Base-by-base conservation (phyloP, 2,329 filamentous ascomycete species). In the Graphilbum fragrans region DNA sequence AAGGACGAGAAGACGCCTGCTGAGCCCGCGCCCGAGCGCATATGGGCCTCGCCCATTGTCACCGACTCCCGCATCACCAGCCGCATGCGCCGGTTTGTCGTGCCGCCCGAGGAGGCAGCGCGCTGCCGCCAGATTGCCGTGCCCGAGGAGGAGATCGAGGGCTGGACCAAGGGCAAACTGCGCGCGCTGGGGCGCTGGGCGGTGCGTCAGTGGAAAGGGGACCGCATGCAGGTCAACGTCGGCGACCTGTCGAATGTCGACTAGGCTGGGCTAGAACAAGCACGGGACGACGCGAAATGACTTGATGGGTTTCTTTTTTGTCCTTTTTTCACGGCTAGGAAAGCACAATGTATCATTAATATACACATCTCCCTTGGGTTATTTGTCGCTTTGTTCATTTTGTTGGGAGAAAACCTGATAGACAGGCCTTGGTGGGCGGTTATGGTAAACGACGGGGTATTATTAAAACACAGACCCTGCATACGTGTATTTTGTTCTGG, bases 31-130 rank as follows among this genome's bases (percentile, higher is more conserved):
- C 1, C 44, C 54, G 84, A 88, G 60, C 76, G 73, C 52, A 79
- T 88, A 38, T 94, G 86, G 84, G 60, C 82, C 9, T 75, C 80
- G 41, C 73, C 79, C 11, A 66, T 95, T 40, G 77, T 83, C 2
- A 57, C 94, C 10, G 88, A 98, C 56, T 63, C 75, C 12, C 73
- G 88, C 31, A 79, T 95, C 47, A 74, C 74, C 5, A 69, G 70
- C 53, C 77, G 86, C 41, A 95, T 96, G 90, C 72, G 82, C 43
- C 75, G 74, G 41, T 93, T 92, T 53, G 72, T 82, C 55, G 62
- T 94, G 20, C 65, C 61, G 12, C 63, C 73, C 0, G 82, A 83
- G 44, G 80, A 87, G 29, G 83, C 88, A 58, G 73, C 71, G 29
- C 71, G 77, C 43, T 80, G 80, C 1, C 65, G 69, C 36, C 62